These are phyloP conservation scores for Fusarium sp. DNA, from an alignment of 2,329 filamentous ascomycete genomes.

Conservation along the genomic window DNA sequence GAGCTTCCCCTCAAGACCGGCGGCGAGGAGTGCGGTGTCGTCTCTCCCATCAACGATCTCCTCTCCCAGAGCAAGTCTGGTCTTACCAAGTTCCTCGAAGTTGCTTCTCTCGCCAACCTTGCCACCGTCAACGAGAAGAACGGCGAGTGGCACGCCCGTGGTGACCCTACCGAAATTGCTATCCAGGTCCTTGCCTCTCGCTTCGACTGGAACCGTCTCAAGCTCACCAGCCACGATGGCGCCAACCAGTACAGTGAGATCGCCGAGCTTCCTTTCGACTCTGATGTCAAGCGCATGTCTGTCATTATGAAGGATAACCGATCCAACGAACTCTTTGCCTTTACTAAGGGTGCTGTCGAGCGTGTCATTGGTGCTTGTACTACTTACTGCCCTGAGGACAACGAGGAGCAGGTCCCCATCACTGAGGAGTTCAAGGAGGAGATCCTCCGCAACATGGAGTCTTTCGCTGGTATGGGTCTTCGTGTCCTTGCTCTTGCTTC, in stretches of 20 bases:
- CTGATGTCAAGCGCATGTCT: constrained; percentile 79
- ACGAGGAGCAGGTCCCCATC: constrained; percentile 54
- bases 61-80: constrained; percentile 55
- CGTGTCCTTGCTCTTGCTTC: constrained; percentile 74
- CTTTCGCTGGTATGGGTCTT: constrained; percentile 70
- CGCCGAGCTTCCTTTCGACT: constrained; percentile 78
- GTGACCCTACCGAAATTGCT: constrained; percentile 77
- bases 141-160: constrained; percentile 68
- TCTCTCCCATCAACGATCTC: constrained; percentile 50
- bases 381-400: constrained; percentile 58
- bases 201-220: constrained; percentile 70
- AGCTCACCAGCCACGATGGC: constrained; percentile 59
- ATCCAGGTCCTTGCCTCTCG: constrained; percentile 78
- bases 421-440: constrained; percentile 64
- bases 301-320: constrained; percentile 68
- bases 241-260: constrained; percentile 66
- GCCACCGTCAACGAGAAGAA: constrained; percentile 60
- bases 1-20: constrained; percentile 55
- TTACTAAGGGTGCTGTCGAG: constrained; percentile 76
- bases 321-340: constrained; percentile 50
- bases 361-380: constrained; percentile 72
- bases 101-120: constrained; percentile 69
- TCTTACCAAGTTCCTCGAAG: constrained; percentile 67
- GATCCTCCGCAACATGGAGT: constrained; percentile 73
- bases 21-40: constrained; percentile 43